Evolutionary conservation across 345 rosid genomes (phyloP).

Genomic region (Linum trigynum): DNA sequence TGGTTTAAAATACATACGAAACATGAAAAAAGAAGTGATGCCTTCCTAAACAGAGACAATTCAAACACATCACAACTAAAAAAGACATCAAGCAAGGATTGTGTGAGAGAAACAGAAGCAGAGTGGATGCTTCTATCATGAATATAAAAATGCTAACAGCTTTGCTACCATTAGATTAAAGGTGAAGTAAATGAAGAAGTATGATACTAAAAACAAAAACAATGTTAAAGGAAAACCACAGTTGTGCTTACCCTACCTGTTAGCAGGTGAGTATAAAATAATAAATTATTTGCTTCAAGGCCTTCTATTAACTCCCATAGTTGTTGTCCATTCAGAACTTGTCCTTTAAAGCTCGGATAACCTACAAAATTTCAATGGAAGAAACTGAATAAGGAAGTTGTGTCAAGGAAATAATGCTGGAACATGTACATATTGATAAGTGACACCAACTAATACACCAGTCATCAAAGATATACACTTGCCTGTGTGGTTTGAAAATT

Average conservation of each 20-base stretch:
- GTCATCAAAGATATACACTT: conserved; percentile 36
- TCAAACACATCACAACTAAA: no score
- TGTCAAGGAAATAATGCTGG: conserved; percentile 13
- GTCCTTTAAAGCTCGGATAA: conserved; percentile 92
- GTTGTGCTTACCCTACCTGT: conserved; percentile 40
- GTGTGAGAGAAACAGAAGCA: background rate
- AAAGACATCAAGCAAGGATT: background rate
- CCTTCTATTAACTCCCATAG: conserved; percentile 86
- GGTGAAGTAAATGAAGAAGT: background rate
- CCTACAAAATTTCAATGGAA: conserved; percentile 37
- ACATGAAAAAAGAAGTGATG: no score
- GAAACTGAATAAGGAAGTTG: conserved; percentile 11
- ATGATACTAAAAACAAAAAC: background rate
- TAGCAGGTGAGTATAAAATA: conserved; percentile 82
- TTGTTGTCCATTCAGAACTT: conserved; percentile 83
- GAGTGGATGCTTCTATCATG: background rate
- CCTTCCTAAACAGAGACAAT: background rate
- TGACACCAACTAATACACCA: conserved; percentile 28
- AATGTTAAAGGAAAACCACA: background rate
- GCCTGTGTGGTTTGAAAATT: conserved; percentile 98
- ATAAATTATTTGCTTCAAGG: conserved; percentile 69
- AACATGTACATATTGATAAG: conserved; percentile 27
- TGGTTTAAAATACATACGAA: no score
- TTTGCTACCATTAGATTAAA: background rate
- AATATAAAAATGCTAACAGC: background rate